Evolutionary conservation across 352 stramenopile species (phyloP).

Genomic region (Nothophytophthora sp.): DNA sequence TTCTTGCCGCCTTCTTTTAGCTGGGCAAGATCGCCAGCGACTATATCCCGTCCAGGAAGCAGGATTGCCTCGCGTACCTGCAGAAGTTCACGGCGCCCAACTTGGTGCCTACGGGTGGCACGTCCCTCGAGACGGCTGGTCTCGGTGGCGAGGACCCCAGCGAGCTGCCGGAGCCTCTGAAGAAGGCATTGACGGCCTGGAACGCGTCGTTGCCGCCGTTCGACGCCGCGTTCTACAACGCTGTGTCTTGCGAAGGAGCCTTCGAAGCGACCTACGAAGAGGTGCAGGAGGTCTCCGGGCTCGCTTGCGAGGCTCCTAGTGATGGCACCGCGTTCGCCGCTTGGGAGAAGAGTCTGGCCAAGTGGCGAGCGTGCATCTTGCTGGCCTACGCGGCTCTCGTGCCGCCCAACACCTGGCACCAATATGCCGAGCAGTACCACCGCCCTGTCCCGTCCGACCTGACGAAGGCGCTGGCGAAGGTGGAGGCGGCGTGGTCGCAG

Average conservation of each 20-base stretch:
- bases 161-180: slow-evolving; percentile 52
- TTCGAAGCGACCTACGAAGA: slow-evolving; percentile 63
- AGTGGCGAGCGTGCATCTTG: slow-evolving; percentile 68
- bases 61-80: slow-evolving; percentile 59
- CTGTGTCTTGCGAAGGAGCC: slow-evolving; percentile 70
- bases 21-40: slow-evolving; percentile 68
- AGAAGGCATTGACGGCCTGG: slow-evolving; percentile 47
- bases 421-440: slow-evolving; percentile 61
- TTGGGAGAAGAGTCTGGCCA: slow-evolving; percentile 55
- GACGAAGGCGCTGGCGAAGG: slow-evolving; percentile 22
- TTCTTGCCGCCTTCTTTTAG: slow-evolving; percentile 23
- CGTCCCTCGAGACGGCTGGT: slow-evolving; percentile 14
- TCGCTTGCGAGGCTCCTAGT: slow-evolving; percentile 35
- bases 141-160: slow-evolving; percentile 67
- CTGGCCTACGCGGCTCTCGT: slow-evolving; percentile 73
- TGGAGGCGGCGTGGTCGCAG: slow-evolving; percentile 46
- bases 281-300: slow-evolving; percentile 60
- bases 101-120: slow-evolving; percentile 16
- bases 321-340: slow-evolving; percentile 32
- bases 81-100: slow-evolving; percentile 59
- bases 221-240: slow-evolving; percentile 76
- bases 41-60: slow-evolving; percentile 54
- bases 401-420: slow-evolving; percentile 58
- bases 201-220: slow-evolving; percentile 77
- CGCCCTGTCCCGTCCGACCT: slow-evolving; percentile 55